These are phyloP conservation scores for Pelargonium citronellum DNA, from an alignment of 441 rosid species.

Conservation along the genomic window DNA sequence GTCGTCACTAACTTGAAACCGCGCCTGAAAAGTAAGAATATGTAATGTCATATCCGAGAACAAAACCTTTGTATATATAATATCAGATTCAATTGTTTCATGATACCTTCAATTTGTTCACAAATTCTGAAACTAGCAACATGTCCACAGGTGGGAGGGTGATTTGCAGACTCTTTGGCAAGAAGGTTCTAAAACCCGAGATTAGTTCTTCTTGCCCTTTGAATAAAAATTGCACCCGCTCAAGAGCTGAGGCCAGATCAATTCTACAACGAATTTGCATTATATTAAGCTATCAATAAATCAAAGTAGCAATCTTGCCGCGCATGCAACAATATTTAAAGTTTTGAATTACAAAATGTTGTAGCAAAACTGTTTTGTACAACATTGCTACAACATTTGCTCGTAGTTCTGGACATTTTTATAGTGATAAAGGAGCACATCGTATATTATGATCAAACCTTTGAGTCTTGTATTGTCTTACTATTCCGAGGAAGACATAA, in stretches of 20 bases:
- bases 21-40: conserved; percentile 49
- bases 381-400: too few species aligned
- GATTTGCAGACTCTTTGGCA: conserved; percentile 96
- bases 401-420: too few species aligned
- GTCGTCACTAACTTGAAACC: conserved; percentile 88
- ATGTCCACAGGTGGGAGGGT: conserved; percentile 70
- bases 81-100: conserved; percentile 14
- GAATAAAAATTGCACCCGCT: conserved; percentile 85
- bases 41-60: conserved; percentile 17
- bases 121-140: too few species aligned
- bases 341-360: too few species aligned
- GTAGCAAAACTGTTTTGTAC: too few species aligned
- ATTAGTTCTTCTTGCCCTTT: conserved; percentile 82
- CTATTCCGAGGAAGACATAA: conserved; percentile 89
- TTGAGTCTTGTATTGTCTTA: conserved; percentile 94
- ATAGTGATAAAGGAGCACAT: conserved; percentile 6
- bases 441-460: conserved; percentile 44
- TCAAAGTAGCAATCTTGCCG: too few species aligned
- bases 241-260: conserved; percentile 88
- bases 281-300: too few species aligned
- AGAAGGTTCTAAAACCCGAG: conserved; percentile 92
- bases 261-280: conserved; percentile 51
- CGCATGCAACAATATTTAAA: too few species aligned
- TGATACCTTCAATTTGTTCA: conserved; percentile 85
- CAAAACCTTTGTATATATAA: conserved; percentile 9